Base-by-base conservation (phyloP, 306 rosid species). In the Quercus engelmannii region DNA sequence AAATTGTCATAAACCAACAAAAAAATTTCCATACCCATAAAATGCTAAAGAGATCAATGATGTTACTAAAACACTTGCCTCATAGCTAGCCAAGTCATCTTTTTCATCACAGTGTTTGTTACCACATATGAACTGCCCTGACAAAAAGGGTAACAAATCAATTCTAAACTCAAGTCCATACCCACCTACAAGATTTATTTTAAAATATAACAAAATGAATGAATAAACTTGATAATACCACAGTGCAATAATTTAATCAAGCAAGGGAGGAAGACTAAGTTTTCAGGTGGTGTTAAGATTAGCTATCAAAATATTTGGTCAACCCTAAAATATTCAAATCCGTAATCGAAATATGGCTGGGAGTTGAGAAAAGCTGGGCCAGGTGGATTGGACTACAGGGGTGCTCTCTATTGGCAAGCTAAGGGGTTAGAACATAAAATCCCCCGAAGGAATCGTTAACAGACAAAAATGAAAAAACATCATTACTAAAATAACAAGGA, bases 91-190 rank as follows among this genome's bases (percentile, higher is more conserved):
- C 74, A 94, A 89, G 79, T 85, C 89, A 76, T 81, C 89, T 80
- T 88, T 94, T 78, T 83, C 90, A 75, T 91, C 72, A 35, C 99
- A 94, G 83, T 91, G 94, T 83, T 89, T 91, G 89, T 90, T 92
- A 51, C 97, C 97, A 58, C 99, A 92, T 72, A 89, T 79, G 80
- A 90, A 89, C 86, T 92, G 99, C 80, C 99, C 99, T 92, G 95
- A 78, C 84, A 85, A 79, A 81, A 86, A 69, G 43, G 18, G 12
- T 71, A 79, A 72, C 55, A 71, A 70, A 82, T 78, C 76, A 82
- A 71, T 57, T 70, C 64, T 64, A 77, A 82, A 71, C 70, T 71
- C 74, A 54, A 81, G 57, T 15, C 71, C 78, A 78, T 59, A 35
- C 18, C 64, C 54, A 38, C 20, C 57, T 64, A 61, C 23, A 51